These are phyloP conservation scores for Beauveria asiatica DNA, from an alignment of 2,329 filamentous ascomycete genomes.

Conservation along the genomic window DNA sequence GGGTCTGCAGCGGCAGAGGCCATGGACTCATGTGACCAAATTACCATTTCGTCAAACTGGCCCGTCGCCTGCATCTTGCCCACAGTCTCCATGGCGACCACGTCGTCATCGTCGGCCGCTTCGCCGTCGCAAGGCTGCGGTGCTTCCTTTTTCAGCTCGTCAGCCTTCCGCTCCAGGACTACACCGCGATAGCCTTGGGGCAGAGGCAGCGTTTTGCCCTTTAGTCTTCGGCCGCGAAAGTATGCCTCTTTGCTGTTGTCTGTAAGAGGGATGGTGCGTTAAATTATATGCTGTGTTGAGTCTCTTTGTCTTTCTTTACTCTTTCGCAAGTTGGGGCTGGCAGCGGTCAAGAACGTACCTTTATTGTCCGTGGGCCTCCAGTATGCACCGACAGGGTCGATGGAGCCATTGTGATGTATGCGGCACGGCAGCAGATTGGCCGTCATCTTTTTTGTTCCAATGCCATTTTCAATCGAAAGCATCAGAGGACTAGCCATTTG, in stretches of 20 bases:
- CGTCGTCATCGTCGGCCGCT: slow-evolving; percentile 26
- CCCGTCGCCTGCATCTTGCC: slow-evolving; percentile 54
- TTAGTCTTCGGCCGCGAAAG: slow-evolving; percentile 72
- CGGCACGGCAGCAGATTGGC: slow-evolving; percentile 73
- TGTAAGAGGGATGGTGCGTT: slow-evolving; percentile 19
- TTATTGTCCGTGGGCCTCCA: slow-evolving; percentile 54
- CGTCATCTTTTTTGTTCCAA: slow-evolving; percentile 31
- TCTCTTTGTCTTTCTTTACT: no score
- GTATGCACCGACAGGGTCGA: slow-evolving; percentile 55
- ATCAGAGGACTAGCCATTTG: slow-evolving; percentile 34
- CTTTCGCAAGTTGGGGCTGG: neutral
- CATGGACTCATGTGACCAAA: slow-evolving; percentile 75
- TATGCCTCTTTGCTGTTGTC: slow-evolving; percentile 51
- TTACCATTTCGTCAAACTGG: slow-evolving; percentile 63
- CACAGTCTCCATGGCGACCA: slow-evolving; percentile 39
- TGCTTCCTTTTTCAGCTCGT: slow-evolving; percentile 27
- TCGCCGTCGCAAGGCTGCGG: slow-evolving; percentile 16
- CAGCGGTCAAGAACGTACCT: slow-evolving; percentile 27
- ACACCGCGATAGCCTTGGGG: slow-evolving; percentile 65
- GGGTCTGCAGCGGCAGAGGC: slow-evolving; percentile 56
- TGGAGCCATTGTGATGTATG: slow-evolving; percentile 67
- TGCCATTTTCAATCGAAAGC: slow-evolving; percentile 27
- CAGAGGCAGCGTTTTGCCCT: slow-evolving; percentile 56
- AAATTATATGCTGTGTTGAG: neutral
- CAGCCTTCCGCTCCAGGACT: slow-evolving; percentile 40